Conservation (phyloP, 495 filamentous ascomycete species). For the Daldinia caldariorum region DNA sequence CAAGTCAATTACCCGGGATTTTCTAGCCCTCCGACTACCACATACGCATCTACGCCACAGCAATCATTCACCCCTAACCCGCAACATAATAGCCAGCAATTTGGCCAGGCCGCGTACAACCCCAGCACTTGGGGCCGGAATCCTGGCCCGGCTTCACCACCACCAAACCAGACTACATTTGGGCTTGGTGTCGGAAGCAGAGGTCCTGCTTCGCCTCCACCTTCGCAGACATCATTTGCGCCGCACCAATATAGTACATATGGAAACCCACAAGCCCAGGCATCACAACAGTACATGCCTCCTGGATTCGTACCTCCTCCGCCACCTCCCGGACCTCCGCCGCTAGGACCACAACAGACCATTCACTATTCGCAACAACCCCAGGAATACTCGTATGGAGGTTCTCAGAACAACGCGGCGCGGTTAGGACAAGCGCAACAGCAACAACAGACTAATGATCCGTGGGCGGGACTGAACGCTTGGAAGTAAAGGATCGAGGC, state of each 20-base stretch:
- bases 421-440: conserved; percentile 61
- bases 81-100: conserved; percentile 49
- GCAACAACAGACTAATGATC: conserved; percentile 64
- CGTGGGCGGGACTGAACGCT: conserved; percentile 86
- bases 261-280: conserved; percentile 56
- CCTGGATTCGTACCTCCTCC: conserved; percentile 91
- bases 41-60: conserved; percentile 37
- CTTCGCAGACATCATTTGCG: conserved; percentile 60
- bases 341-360: conserved; percentile 74
- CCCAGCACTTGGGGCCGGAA: conserved; percentile 60
- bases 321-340: conserved; percentile 84
- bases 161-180: conserved; percentile 58
- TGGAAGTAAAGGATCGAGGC: conserved; percentile 71
- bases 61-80: conserved; percentile 42
- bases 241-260: conserved; percentile 55
- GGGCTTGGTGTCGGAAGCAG: conserved; percentile 54
- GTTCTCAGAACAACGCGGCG: conserved; percentile 38
- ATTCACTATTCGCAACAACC: conserved; percentile 63
- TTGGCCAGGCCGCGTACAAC: conserved; percentile 56
- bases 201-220: conserved; percentile 63
- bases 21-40: conserved; percentile 43
- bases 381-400: conserved; percentile 52
- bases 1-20: conserved; percentile 53
- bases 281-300: conserved; percentile 65
- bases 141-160: conserved; percentile 59